Percentiles rank a stretch among this genome's conserved stretches.
phyloP scores from a whole-genome alignment of 75 land plant genomes.

The Larix kaempferi region DNA sequence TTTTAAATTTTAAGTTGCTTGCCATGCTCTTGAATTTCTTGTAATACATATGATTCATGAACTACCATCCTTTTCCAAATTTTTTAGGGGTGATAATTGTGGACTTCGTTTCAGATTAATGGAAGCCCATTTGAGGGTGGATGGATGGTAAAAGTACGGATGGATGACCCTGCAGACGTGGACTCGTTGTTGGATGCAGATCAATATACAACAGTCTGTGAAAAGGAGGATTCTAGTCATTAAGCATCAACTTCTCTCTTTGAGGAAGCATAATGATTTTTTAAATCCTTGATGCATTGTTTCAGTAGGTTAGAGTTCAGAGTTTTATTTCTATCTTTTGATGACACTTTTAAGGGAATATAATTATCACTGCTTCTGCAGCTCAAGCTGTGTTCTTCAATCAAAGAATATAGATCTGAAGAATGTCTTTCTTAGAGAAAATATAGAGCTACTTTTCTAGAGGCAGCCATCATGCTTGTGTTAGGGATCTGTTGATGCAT shows the following conservation, averaged over 20 bases:
- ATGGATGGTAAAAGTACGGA: slow-evolving; percentile 75
- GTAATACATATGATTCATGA: no score
- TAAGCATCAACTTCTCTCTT: not conserved
- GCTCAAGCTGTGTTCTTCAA: no score
- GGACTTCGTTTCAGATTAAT: slow-evolving; percentile 45
- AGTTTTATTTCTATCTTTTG: not conserved
- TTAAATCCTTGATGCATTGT: not conserved
- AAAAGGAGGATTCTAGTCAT: slow-evolving; percentile 51
- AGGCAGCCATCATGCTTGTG: no score
- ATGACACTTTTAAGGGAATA: no score
- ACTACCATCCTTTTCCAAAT: not conserved
- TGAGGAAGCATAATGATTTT: not conserved
- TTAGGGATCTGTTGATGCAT: no score
- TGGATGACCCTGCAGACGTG: slow-evolving; percentile 40
- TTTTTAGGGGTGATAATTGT: not conserved
- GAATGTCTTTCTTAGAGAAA: no score
- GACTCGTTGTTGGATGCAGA: slow-evolving; percentile 57
- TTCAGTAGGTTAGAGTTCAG: not conserved
- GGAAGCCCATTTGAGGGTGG: slow-evolving; percentile 67
- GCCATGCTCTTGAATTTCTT: not conserved
- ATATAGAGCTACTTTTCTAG: no score
- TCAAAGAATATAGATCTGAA: no score
- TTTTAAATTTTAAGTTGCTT: not conserved
- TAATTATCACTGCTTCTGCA: no score
- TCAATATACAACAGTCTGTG: slow-evolving; percentile 58